These are phyloP conservation scores for Penicillium hesseltinei DNA, from an alignment of 2,329 filamentous ascomycete species.

Conservation along the genomic window DNA sequence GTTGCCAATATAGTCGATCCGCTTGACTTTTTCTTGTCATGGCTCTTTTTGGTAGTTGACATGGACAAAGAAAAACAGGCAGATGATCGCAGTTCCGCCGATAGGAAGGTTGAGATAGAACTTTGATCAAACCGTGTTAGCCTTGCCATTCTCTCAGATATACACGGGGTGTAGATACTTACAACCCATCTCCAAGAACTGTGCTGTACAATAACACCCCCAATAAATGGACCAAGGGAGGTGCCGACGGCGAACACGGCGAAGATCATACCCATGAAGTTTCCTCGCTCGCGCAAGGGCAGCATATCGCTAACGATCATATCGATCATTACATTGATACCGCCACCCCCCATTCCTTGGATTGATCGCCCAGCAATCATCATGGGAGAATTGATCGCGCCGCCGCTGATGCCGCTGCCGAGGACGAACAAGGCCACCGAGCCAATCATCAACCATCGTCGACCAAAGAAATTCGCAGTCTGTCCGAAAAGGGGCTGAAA, in stretches of 20 bases:
- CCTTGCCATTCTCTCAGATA: neutral
- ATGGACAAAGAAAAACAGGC: neutral
- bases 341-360: neutral
- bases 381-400: neutral
- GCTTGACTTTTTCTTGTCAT: neutral
- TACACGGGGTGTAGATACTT: neutral
- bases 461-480: neutral
- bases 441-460: neutral
- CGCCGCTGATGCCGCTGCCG: neutral
- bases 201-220: neutral
- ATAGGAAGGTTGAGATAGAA: constrained; percentile 1
- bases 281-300: neutral
- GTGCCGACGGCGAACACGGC: neutral
- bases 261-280: neutral
- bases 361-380: neutral
- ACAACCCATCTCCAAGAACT: neutral
- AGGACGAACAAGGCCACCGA: neutral
- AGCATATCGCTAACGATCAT: neutral
- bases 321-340: neutral
- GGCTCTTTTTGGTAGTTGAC: neutral
- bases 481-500: neutral
- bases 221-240: neutral
- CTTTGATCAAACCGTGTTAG: neutral
- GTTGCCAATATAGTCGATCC: neutral
- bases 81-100: neutral